These are phyloP conservation scores for Colletotrichum theobromicola DNA, from an alignment of 2,329 filamentous ascomycete genomes.

Conservation along the genomic window DNA sequence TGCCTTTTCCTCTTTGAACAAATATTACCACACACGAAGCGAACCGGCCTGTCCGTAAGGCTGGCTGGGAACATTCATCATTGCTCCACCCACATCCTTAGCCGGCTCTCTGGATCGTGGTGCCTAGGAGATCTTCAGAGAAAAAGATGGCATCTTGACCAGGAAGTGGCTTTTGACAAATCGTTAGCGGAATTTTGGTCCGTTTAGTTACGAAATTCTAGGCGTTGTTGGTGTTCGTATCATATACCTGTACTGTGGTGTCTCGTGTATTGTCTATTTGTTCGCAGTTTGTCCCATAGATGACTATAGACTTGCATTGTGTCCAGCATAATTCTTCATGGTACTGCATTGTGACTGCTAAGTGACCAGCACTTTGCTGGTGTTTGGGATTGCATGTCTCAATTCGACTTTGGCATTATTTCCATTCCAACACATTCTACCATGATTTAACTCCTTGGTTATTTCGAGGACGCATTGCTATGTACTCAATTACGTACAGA, in stretches of 20 bases:
- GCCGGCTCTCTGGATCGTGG: conserved; percentile 10
- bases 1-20: background rate
- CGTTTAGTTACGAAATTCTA: conserved; percentile 11
- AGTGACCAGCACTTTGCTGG: background rate
- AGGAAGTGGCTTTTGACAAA: background rate
- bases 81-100: background rate
- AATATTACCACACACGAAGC: background rate
- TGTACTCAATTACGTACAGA: background rate
- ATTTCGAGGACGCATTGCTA: background rate
- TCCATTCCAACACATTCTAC: no score
- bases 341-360: accelerated
- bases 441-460: background rate
- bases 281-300: background rate
- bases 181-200: background rate
- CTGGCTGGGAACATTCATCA: background rate
- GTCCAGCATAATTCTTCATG: background rate
- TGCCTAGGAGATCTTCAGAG: background rate
- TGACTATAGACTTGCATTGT: background rate
- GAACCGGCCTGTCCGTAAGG: background rate
- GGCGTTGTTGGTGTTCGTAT: conserved; percentile 16
- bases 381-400: background rate
- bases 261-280: background rate
- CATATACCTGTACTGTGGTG: conserved; percentile 1
- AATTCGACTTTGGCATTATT: background rate
- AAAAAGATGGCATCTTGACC: background rate